These are phyloP conservation scores for Hermanozyma aechmeae DNA, from an alignment of 805 yeast genomes.

Conservation along the genomic window DNA sequence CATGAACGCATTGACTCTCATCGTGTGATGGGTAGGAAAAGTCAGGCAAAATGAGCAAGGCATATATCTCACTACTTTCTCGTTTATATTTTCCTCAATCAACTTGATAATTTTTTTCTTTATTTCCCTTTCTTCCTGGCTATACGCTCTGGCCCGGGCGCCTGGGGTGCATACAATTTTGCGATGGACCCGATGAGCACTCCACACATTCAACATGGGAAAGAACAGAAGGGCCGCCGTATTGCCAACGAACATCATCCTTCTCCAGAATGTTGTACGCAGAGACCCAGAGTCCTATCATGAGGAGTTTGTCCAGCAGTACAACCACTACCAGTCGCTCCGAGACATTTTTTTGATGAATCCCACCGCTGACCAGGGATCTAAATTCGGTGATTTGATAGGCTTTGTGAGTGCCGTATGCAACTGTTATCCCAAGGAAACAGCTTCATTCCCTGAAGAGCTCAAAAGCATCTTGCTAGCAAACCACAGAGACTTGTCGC, in stretches of 20 bases:
- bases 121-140: neutral
- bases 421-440: slow-evolving; percentile 80
- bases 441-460: slow-evolving; percentile 77
- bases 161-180: too few species aligned
- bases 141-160: too few species aligned
- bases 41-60: too few species aligned
- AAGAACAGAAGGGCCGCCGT: slow-evolving; percentile 87
- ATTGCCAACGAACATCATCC: slow-evolving; percentile 83
- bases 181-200: neutral
- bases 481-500: slow-evolving; percentile 73
- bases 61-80: too few species aligned
- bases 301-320: slow-evolving; percentile 91
- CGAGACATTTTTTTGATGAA: slow-evolving; percentile 78
- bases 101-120: neutral
- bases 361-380: slow-evolving; percentile 35
- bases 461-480: slow-evolving; percentile 56
- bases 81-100: too few species aligned
- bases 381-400: slow-evolving; percentile 70
- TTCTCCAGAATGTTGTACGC: slow-evolving; percentile 84
- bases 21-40: too few species aligned
- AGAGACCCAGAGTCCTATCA: slow-evolving; percentile 91
- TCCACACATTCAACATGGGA: slow-evolving; percentile 59
- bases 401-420: slow-evolving; percentile 93
- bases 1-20: too few species aligned
- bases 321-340: slow-evolving; percentile 83